Base-by-base conservation (phyloP, 129 eudicot genomes). In the Centrapalus pauciflorus region DNA sequence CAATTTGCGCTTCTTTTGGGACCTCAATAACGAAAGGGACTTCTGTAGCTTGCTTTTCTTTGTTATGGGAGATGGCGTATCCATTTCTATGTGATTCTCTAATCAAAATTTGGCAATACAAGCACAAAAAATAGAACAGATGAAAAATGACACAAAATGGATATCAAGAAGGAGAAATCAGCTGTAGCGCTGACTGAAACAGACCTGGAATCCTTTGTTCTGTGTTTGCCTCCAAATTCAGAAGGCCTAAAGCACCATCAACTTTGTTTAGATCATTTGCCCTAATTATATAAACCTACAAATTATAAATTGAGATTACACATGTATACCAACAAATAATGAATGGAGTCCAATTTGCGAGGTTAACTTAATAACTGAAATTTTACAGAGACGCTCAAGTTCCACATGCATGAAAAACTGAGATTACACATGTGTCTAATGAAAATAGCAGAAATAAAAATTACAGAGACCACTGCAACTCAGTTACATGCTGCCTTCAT, bases 211-310 rank as follows among this genome's bases (percentile, higher is more conserved):
- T 76, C 26, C 5, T 33, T 69, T 67, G 76, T 67, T 82, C 77
- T 0, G 72, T 19, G 11, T 61, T 77, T 7, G 76, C 59, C 16
- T 80, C 93, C 78, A 80, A 74, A 73, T 80, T 76, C 25, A 85
- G 59, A 67, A 82, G 89, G 80, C 85, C 73, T 62, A 78, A 79
- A 80, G 93, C 87, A 67, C 89, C 90, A 74, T 81, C 85, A 0
- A 81, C 82, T 55, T 83, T 87, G 2, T 34, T 67, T 37, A 75
- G 37, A 64, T 83, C 93, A 71, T 79, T 73, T 23, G 74, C 81
- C 70, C 82, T 80, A 60, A 85, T 48, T 29, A 89, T 76, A 63
- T 78, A 85, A 50, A 85, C 82, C 96, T 89, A 74, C 51, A 78
- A 74, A 59, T 25, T 41, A 66, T 35, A 11, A 33, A 48, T 32